phyloP scores from a whole-genome alignment of 2,329 filamentous ascomycete species.

The Periconia digitata region DNA sequence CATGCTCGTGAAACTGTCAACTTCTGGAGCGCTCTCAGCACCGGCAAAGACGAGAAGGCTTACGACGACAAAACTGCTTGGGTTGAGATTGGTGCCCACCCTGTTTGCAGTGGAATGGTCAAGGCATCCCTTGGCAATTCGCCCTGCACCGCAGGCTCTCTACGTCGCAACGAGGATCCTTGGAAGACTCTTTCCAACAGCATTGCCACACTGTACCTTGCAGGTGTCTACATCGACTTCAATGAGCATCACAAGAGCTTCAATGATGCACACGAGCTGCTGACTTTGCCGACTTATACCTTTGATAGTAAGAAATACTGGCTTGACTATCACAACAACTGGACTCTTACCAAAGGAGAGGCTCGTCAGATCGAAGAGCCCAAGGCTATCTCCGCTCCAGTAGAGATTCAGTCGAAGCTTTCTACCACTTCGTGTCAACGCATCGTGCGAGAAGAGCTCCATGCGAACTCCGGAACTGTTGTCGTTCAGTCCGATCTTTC shows the following conservation, averaged over 20 bases:
- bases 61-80: constrained; percentile 69
- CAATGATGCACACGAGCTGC: constrained; percentile 58
- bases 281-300: constrained; percentile 68
- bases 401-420: constrained; percentile 56
- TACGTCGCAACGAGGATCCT: constrained; percentile 63
- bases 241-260: constrained; percentile 69
- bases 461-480: constrained; percentile 60
- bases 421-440: constrained; percentile 68
- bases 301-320: constrained; percentile 74
- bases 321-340: constrained; percentile 72
- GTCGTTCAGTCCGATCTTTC: constrained; percentile 68
- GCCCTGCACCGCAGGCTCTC: constrained; percentile 59
- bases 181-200: constrained; percentile 65
- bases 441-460: constrained; percentile 63
- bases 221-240: constrained; percentile 68
- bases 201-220: constrained; percentile 61
- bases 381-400: constrained; percentile 43
- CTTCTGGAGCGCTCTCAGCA: constrained; percentile 64
- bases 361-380: constrained; percentile 46
- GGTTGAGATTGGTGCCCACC: constrained; percentile 75
- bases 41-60: constrained; percentile 59
- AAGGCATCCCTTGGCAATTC: constrained; percentile 62
- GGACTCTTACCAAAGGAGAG: constrained; percentile 70
- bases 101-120: constrained; percentile 68
- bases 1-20: constrained; percentile 70